Evolutionary conservation across 2,329 filamentous ascomycete species (phyloP), one percentile per base, ranked within the genome.

Genomic region (Colletotrichum tanaceti): DNA sequence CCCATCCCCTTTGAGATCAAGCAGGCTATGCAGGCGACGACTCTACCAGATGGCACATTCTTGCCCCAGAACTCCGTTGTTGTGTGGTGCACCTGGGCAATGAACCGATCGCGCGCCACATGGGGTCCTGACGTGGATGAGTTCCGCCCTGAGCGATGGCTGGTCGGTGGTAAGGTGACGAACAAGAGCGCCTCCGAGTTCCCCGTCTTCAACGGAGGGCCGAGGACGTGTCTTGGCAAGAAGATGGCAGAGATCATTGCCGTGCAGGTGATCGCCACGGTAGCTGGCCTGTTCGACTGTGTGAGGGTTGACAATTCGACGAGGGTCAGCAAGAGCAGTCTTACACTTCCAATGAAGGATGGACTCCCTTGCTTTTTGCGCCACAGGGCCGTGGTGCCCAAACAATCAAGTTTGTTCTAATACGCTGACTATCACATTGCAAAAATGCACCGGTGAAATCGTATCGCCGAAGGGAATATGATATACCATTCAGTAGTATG

Each of bases 1-100:
- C 88, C 89, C 2, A 86, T 91, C 35, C 89, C 89, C 1, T 88
- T 91, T 69, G 89, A 91, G 74, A 85, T 91, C 71, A 89, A 89
- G 74, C 87, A 91, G 76, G 84, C 83, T 68, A 82, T 84, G 28
- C 75, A 80, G 60, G 75, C 81, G 20, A 84, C 84, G 3, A 85
- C 83, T 0, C 80, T 91, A 2, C 88, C 88, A 0, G 88, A 90
- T 72, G 87, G 87, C 4, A 90, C 88, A 0, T 84, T 81, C 54
- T 80, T 91, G 4, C 87, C 87, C 0, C 74, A 77, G 35, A 75
- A 79, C 14, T 81, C 87, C 0, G 81, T 91, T 28, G 79, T 91
- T 3, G 78, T 90, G 3, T 91, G 88, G 88, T 89, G 86, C 70
- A 80, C 87, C 3, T 91, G 88, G 86, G 86, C 89, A 0, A 87